Base-by-base conservation (phyloP, 257 asterid genomes). In the Mitragyna speciosa region DNA sequence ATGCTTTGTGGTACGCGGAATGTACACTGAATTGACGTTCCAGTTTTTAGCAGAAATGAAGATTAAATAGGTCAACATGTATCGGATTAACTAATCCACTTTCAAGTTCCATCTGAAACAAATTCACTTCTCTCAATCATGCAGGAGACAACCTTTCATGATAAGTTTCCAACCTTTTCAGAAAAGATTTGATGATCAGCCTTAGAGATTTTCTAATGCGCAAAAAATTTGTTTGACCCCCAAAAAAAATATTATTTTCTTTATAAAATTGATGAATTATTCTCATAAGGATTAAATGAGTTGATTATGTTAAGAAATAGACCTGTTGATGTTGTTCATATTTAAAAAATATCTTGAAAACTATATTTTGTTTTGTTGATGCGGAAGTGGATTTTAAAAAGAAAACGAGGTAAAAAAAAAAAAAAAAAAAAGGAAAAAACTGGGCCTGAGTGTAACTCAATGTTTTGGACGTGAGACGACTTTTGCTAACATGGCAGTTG, bases 1-100 rank as follows among this genome's bases (percentile, higher is more conserved):
- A 68, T 22, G 0, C 24, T 66, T 47, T 24, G 36, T 66, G 22
- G 2, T 66, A 31, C 11, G 45, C 71, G 45, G 43, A 66, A 1
- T 30, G 24, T 15, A 66, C 71, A 16, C 5, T 8, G 22, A n/a
- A 6, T 66, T 31, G 71, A 16, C 47, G n/a, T 2, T 5, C 70
- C 41, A 19, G 16, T 63, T 7, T 24, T 8, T 22, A 9, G 2
- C 15, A 11, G n/a, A 11, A 59, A 59, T 56, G 24, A 61, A 61
- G 31, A 61, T 63, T 63, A 63, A 63, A 26, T n/a, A 30, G 14
- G 20, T 15, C 24, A 61, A 15, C 47, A 0, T 6, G 70, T 58
- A 58, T 65, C 6, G 36, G 30, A 48, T 65, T 31, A 65, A 70
- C 80, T 65, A 77, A 77, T 31, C 80, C 80, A 77, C 80, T 65